A percentile compares a stretch with the other conserved stretches of the same genome.
Conservation (phyloP, 140 eudicot species). For the Stevia rebaudiana region DNA sequence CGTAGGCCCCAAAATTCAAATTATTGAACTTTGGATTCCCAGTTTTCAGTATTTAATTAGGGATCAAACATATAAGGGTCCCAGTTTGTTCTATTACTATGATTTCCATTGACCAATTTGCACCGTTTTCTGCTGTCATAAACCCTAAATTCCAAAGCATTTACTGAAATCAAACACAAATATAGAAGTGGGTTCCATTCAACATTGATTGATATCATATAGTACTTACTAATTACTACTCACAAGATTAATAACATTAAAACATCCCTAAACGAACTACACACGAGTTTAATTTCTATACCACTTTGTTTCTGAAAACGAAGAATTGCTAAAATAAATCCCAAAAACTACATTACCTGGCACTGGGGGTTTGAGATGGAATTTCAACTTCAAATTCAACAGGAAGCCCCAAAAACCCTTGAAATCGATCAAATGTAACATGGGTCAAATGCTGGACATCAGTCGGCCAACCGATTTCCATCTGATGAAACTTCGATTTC, state of each 20-base stretch:
- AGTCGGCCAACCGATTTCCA: slow-evolving; percentile 98
- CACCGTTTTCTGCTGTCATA: slow-evolving; percentile 16
- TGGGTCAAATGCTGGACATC: slow-evolving; percentile 78
- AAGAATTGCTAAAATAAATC: background rate
- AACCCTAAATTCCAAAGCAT: slow-evolving; percentile 24
- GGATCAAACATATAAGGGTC: slow-evolving; percentile 13
- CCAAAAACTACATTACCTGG: slow-evolving; percentile 42
- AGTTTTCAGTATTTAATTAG: slow-evolving; percentile 4
- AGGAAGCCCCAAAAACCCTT: slow-evolving; percentile 88
- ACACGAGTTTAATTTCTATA: background rate
- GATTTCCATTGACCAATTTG: slow-evolving; percentile 16
- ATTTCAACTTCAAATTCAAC: slow-evolving; percentile 80
- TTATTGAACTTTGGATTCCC: slow-evolving; percentile 20
- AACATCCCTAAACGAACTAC: no score
- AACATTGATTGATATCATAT: background rate
- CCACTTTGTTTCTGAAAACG: background rate
- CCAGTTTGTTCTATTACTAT: no score
- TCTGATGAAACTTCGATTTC: slow-evolving; percentile 38
- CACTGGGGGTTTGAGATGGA: slow-evolving; percentile 76
- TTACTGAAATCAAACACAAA: slow-evolving; percentile 1
- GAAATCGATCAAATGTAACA: slow-evolving; percentile 82
- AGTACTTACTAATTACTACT: background rate
- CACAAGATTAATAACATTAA: no score
- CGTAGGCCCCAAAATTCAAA: slow-evolving; percentile 1
- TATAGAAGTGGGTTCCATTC: slow-evolving; percentile 3